Evolutionary conservation across 805 yeast species (phyloP).

Genomic region (Starmerella khaoyaiensis): DNA sequence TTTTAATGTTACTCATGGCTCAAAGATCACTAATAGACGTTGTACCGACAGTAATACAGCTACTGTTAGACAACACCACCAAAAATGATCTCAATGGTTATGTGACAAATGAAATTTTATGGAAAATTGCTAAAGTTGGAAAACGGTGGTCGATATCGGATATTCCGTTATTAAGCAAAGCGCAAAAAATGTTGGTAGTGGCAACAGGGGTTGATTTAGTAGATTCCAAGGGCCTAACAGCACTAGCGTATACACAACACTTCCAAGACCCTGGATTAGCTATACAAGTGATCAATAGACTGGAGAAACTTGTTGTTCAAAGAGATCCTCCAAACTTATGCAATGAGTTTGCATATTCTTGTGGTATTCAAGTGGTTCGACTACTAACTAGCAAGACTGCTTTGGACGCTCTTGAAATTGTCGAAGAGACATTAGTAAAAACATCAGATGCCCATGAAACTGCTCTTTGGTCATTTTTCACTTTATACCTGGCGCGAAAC

Average conservation of each 20-base stretch:
- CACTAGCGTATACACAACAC: slow-evolving; percentile 22
- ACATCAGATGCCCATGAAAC: no score
- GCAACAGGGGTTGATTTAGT: slow-evolving; percentile 15
- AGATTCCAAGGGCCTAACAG: slow-evolving; percentile 25
- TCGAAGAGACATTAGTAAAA: slow-evolving; percentile 10
- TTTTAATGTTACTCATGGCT: slow-evolving; percentile 18
- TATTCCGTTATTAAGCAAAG: slow-evolving; percentile 18
- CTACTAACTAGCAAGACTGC: slow-evolving; percentile 11
- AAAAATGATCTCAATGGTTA: slow-evolving; percentile 4
- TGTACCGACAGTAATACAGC: slow-evolving; percentile 21
- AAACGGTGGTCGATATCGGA: slow-evolving; percentile 19
- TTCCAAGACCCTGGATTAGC: slow-evolving; percentile 12
- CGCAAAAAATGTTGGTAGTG: slow-evolving; percentile 21
- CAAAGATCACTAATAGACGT: slow-evolving; percentile 20
- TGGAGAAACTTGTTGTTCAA: slow-evolving; percentile 1
- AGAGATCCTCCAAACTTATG: slow-evolving; percentile 5
- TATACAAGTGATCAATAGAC: slow-evolving; percentile 6
- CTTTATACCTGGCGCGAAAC: slow-evolving; percentile 15
- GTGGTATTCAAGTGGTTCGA: slow-evolving; percentile 11
- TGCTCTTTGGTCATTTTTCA: slow-evolving; percentile 22
- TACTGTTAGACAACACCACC: slow-evolving; percentile 13
- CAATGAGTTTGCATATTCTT: slow-evolving; percentile 14
- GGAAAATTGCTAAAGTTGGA: slow-evolving; percentile 25
- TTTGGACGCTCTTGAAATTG: slow-evolving; percentile 10
- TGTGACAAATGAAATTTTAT: slow-evolving; percentile 23